Conservation (phyloP, 2,329 filamentous ascomycete genomes). For the Fusarium aywerte region DNA sequence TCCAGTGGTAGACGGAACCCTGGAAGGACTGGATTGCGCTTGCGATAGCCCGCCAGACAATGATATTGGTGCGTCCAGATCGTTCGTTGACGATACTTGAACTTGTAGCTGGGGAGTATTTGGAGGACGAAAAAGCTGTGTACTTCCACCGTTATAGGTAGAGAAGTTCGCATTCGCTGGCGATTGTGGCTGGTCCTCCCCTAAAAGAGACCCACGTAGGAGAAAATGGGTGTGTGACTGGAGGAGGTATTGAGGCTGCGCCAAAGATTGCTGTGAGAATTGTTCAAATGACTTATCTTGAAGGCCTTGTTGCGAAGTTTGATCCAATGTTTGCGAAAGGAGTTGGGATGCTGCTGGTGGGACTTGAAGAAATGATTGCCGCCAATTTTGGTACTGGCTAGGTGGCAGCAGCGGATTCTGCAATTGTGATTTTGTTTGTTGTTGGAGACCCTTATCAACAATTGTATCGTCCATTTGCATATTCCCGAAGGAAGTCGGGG, state of each 20-base stretch:
- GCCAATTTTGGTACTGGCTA: background rate
- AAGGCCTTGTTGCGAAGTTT: background rate
- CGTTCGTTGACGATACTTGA: background rate
- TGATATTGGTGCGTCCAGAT: constrained; percentile 7
- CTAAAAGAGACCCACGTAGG: background rate
- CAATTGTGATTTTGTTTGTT: background rate
- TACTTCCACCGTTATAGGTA: background rate
- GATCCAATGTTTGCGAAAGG: background rate
- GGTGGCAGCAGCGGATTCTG: background rate
- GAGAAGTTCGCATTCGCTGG: background rate
- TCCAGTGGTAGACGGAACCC: constrained; percentile 27
- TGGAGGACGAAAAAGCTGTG: background rate
- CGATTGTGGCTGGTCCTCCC: background rate
- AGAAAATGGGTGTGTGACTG: background rate
- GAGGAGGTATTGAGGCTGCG: background rate
- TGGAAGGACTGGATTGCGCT: constrained; percentile 26
- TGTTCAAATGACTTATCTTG: background rate
- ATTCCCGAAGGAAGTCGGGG: background rate
- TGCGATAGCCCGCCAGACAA: constrained; percentile 1
- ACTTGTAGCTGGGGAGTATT: background rate
- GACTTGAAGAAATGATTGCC: background rate
- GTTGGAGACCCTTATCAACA: background rate
- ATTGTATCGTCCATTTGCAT: background rate
- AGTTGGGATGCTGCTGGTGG: background rate
- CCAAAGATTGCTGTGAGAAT: background rate